Evolutionary conservation across 2,329 filamentous ascomycete genomes (phyloP).

Genomic region (Paecilomyces formosus): DNA sequence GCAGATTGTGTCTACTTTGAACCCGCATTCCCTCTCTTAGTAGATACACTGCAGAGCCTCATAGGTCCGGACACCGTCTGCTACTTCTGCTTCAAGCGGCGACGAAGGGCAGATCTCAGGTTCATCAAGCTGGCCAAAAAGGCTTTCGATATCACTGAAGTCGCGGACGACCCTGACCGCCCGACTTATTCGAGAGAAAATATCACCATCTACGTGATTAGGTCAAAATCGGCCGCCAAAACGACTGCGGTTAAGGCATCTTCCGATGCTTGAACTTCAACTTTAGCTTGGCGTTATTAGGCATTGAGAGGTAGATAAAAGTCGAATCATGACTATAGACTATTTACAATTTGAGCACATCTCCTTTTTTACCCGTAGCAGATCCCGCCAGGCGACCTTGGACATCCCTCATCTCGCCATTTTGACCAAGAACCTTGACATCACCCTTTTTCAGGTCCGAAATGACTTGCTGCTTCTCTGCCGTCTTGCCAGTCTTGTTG

Average conservation of each 20-base stretch:
- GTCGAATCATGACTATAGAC: slow-evolving; percentile 3
- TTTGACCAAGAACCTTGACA: slow-evolving; percentile 86
- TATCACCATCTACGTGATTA: slow-evolving; percentile 32
- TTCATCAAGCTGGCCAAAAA: slow-evolving; percentile 67
- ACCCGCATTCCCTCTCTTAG: slow-evolving; percentile 81
- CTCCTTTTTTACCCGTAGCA: slow-evolving; percentile 15
- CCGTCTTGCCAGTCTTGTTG: slow-evolving; percentile 38
- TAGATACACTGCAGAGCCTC: slow-evolving; percentile 68
- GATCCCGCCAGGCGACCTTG: slow-evolving; percentile 60
- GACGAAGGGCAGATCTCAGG: slow-evolving; percentile 70
- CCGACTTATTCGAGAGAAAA: slow-evolving; percentile 29
- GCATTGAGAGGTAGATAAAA: not conserved
- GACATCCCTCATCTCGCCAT: slow-evolving; percentile 76
- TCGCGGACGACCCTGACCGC: slow-evolving; percentile 47
- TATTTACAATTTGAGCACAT: slow-evolving; percentile 28
- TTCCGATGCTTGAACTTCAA: not conserved
- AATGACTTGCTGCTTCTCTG: slow-evolving; percentile 48
- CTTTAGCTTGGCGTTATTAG: not conserved
- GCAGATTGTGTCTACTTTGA: slow-evolving; percentile 98
- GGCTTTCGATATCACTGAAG: slow-evolving; percentile 55
- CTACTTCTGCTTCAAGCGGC: slow-evolving; percentile 93
- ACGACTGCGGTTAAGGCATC: not conserved
- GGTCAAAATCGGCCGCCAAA: slow-evolving; percentile 11
- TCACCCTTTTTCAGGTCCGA: slow-evolving; percentile 72
- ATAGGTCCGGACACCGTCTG: slow-evolving; percentile 59